Conservation (phyloP, 2,329 filamentous ascomycete species). For the Beauveria medogensis region DNA sequence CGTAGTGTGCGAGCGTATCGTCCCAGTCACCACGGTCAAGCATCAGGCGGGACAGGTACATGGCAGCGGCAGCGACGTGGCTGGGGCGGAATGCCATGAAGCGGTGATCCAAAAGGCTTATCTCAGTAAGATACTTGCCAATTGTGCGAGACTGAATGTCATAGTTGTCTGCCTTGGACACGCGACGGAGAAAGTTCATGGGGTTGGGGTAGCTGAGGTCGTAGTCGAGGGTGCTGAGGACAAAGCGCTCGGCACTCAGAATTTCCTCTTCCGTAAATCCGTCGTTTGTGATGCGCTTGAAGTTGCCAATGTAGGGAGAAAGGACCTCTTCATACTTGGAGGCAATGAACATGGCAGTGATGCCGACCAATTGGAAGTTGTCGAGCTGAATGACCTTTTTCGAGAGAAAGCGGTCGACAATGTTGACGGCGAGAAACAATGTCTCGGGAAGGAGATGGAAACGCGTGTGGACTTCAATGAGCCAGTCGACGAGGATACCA, state of each 20-base stretch:
- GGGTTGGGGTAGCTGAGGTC: conserved; percentile 98
- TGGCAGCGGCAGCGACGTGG: conserved; percentile 82
- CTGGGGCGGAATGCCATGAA: conserved; percentile 88
- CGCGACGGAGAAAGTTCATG: conserved; percentile 98
- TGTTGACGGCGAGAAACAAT: conserved; percentile 92
- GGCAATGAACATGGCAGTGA: conserved; percentile 98
- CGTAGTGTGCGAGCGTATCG: conserved; percentile 77
- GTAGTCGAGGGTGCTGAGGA: conserved; percentile 85
- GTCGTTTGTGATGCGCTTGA: conserved; percentile 93
- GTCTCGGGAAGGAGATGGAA: conserved; percentile 95
- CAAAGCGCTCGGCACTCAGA: conserved; percentile 90
- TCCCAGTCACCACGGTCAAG: conserved; percentile 91
- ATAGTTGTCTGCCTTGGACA: conserved; percentile 99
- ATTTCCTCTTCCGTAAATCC: conserved; percentile 95
- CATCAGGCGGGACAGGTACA: conserved; percentile 89
- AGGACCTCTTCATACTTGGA: conserved; percentile 98
- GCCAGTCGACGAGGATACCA: conserved; percentile 94
- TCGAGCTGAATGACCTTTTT: conserved; percentile 93
- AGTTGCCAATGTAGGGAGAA: conserved; percentile 93
- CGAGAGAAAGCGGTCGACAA: conserved; percentile 95
- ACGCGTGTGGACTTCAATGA: conserved; percentile 95
- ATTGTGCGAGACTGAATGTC: conserved; percentile 96
- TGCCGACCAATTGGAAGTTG: conserved; percentile 89
- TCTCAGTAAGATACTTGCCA: conserved; percentile 96
- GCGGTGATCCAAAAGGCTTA: conserved; percentile 87